Base-by-base conservation (phyloP, 2,329 filamentous ascomycete species). In the Didymella sp. region DNA sequence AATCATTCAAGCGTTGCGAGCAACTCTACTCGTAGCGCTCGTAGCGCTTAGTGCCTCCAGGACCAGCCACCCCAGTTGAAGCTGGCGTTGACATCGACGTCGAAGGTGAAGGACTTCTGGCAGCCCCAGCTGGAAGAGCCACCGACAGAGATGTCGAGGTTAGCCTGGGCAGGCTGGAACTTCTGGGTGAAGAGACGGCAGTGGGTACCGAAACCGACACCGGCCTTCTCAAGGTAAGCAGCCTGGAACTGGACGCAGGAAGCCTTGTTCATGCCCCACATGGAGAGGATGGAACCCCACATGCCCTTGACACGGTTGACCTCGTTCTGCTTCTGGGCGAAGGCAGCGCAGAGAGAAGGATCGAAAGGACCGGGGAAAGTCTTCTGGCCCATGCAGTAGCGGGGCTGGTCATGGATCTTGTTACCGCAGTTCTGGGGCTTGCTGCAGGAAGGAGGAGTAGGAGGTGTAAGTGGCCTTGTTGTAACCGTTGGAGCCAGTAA, bases 401-500 rank as follows among this genome's bases (percentile, higher is more conserved):
- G 63, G 47, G 54, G 63, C 60, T 69, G 63, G 56, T 69, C 58
- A 63, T 63, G 61, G 30, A 69, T 56, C 58, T 66, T 62, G 13
- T 45, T 33, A 28, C 59, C 61, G 58, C 66, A 69, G 56, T 61
- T 40, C 54, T 67, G 61, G 56, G 66, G 66, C 58, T 62, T 64
- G 53, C 54, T 63, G 61, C 58, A 64, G 48, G 47, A 59, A 53
- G 66, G 64, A 55, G 60, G 61, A 47, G 61, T 57, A 24, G 63
- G 58, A 59, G 66, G 44, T 58, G 54, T 59, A 58, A 22, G 56
- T 53, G 19, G 31, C 43, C 61, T 71, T 72, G 63, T 70, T 63
- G 60, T 74, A 73, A 27, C 72, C 71, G 57, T 75, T 74, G 43
- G 63, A 69, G 6, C 60, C 72, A 25, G 66, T 71, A 45, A 74